Evolutionary conservation across 164 flowering plant genomes (phyloP).

Genomic region (Dillenia suffruticosa): DNA sequence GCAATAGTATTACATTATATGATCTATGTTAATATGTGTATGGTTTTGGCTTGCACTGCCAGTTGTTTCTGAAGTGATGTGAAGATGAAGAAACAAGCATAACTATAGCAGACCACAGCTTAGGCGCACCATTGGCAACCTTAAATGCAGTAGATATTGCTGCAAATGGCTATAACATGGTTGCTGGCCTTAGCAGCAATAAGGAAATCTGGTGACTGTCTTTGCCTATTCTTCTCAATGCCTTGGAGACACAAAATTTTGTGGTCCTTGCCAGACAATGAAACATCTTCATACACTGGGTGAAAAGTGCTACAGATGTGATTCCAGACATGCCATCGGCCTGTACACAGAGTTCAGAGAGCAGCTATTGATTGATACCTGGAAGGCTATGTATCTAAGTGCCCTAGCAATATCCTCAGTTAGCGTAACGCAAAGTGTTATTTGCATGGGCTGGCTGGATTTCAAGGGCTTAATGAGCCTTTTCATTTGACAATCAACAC

Average conservation of each 20-base stretch:
- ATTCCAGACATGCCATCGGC: constrained; percentile 11
- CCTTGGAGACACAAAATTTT: constrained; percentile 32
- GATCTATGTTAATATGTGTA: too few species aligned
- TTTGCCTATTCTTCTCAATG: constrained; percentile 30
- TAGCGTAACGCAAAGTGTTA: constrained; percentile 24
- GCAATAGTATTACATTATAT: too few species aligned
- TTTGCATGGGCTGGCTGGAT: constrained; percentile 28
- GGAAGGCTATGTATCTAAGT: too few species aligned
- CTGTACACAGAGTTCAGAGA: constrained; percentile 19
- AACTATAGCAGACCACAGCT: constrained; percentile 37
- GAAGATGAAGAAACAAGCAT: constrained; percentile 47
- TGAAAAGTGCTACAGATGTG: constrained; percentile 14
- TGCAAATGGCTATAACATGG: constrained; percentile 18
- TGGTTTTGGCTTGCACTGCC: background rate
- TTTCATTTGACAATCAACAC: constrained; percentile 19
- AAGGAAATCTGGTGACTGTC: constrained; percentile 27
- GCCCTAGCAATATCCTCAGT: background rate
- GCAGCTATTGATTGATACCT: constrained; percentile 17
- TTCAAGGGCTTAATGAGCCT: constrained; percentile 9
- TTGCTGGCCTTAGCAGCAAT: background rate
- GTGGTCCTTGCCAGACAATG: background rate
- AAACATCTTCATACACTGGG: constrained; percentile 9
- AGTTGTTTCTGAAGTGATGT: constrained; percentile 21
- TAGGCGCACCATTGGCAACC: constrained; percentile 31
- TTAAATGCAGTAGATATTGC: constrained; percentile 35